Conservation (phyloP, 1,139 yeast genomes). For the Diutina siamensis region DNA sequence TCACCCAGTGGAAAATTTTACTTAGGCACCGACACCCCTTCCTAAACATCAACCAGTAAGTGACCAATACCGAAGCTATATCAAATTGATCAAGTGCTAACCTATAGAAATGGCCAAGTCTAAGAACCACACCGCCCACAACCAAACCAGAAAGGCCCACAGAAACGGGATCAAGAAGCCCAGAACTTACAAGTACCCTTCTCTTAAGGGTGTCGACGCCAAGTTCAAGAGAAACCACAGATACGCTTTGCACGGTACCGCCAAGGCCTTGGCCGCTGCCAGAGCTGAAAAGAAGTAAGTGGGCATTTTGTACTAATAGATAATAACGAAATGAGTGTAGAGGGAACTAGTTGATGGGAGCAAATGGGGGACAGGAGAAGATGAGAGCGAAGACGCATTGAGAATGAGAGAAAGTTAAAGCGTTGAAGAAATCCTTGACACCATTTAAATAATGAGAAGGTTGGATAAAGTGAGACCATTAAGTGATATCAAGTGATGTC, state of each 20-base stretch:
- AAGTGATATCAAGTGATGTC: too few relatives aligned
- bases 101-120: slow-evolving; percentile 73
- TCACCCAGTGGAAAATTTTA: slow-evolving; percentile 1
- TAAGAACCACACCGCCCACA: slow-evolving; percentile 99
- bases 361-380: too few relatives aligned
- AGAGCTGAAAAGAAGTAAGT: slow-evolving; percentile 3
- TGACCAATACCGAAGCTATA: background rate
- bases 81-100: background rate
- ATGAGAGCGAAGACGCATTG: too few relatives aligned
- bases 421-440: too few relatives aligned
- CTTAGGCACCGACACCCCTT: background rate
- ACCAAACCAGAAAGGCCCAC: slow-evolving; percentile 99
- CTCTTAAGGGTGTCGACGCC: slow-evolving; percentile 97
- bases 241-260: slow-evolving; percentile 97
- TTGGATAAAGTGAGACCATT: too few relatives aligned
- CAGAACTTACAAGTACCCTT: slow-evolving; percentile 93
- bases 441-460: too few relatives aligned
- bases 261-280: slow-evolving; percentile 62
- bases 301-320: slow-evolving; percentile 2
- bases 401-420: too few relatives aligned
- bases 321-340: too few relatives aligned
- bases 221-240: slow-evolving; percentile 99
- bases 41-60: slow-evolving; percentile 4
- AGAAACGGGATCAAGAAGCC: slow-evolving; percentile 99
- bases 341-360: too few relatives aligned